A percentile compares a stretch with the other conserved stretches of the same genome.
Conservation (phyloP, 495 filamentous ascomycete genomes). For the Cladorrhinum samala region DNA sequence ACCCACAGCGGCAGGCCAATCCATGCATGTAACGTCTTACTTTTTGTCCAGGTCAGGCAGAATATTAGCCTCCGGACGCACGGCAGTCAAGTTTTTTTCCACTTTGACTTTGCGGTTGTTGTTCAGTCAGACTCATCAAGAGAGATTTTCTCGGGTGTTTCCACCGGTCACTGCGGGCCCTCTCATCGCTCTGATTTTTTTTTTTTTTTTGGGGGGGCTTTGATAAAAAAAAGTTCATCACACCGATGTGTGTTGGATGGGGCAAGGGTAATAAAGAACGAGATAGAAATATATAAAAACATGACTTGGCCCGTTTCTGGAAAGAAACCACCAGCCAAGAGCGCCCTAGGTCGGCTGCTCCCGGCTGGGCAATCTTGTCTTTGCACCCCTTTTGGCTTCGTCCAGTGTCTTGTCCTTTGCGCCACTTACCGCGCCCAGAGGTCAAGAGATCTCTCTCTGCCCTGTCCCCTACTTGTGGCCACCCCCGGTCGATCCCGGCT, state of each 20-base stretch:
- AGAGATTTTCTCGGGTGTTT: too few species aligned
- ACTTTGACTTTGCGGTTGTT: too few species aligned
- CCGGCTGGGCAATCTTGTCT: slow-evolving; percentile 1
- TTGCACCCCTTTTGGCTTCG: not conserved
- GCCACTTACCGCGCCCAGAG: slow-evolving; percentile 1
- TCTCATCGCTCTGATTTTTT: too few species aligned
- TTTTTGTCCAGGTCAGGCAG: not conserved
- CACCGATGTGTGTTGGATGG: too few species aligned
- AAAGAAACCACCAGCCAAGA: not conserved
- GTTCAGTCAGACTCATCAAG: too few species aligned
- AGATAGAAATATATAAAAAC: not conserved
- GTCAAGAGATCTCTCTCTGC: slow-evolving; percentile 1
- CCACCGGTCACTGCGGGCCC: too few species aligned
- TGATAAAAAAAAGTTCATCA: too few species aligned
- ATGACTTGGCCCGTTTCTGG: not conserved
- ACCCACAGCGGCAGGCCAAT: not conserved
- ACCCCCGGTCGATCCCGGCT: not conserved
- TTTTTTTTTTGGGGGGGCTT: too few species aligned
- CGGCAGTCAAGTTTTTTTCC: not conserved
- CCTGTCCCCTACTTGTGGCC: not conserved
- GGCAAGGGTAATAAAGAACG: not conserved
- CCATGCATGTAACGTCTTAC: not conserved
- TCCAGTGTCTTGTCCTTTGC: slow-evolving; percentile 1
- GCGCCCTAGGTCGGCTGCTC: not conserved
- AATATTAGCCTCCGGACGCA: not conserved